Base-by-base conservation (phyloP, 352 stramenopile species). In the Phytophthora macrochlamydospora region DNA sequence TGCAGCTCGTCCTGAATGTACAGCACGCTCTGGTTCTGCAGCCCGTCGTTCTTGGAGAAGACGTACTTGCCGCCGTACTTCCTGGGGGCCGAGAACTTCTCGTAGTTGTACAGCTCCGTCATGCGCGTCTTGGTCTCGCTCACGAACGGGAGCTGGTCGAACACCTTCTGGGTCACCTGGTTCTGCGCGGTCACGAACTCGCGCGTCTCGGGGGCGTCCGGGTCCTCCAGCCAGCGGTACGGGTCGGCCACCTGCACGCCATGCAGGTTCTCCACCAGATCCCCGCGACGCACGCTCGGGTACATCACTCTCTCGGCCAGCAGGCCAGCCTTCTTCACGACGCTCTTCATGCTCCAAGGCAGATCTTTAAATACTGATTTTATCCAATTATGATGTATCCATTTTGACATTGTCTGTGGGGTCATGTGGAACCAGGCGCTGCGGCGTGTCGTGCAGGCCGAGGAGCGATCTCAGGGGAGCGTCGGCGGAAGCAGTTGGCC, bases 51-150 rank as follows among this genome's bases (percentile, higher is more conserved):
- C 71, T 96, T 93, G 51, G 81, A 83, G 59, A 91, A 96, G 2
- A 91, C 76, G 72, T 95, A 97, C 67, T 91, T 90, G 59, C 78
- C 69, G 11, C 83, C 87, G 65, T 91, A 65, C 65, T 94, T 91
- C 48, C 76, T 68, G 7, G 89, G 88, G 13, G 78, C 86, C 51
- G 85, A 90, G 70, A 78, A 95, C 65, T 96, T 95, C 66, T 96
- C 89, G 58, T 96, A 96, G 73, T 95, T 91, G 71, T 93, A 97
- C 0, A 96, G 75, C 51, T 95, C 83, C 40, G 82, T 93, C 66
- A 95, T 78, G 35, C 89, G 83, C 50, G 73, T 61, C 63, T 93
- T 91, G 33, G 83, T 92, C 56, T 93, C 85, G 11, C 76, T 67
- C n/a, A 92, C 71, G 65, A 72, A 90, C 44, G 79, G 87, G 38